Evolutionary conservation across 1,284 basidiomycete genomes (phyloP), one percentile per base, ranked within the genome.

Genomic region (Ceratobasidium sp.): DNA sequence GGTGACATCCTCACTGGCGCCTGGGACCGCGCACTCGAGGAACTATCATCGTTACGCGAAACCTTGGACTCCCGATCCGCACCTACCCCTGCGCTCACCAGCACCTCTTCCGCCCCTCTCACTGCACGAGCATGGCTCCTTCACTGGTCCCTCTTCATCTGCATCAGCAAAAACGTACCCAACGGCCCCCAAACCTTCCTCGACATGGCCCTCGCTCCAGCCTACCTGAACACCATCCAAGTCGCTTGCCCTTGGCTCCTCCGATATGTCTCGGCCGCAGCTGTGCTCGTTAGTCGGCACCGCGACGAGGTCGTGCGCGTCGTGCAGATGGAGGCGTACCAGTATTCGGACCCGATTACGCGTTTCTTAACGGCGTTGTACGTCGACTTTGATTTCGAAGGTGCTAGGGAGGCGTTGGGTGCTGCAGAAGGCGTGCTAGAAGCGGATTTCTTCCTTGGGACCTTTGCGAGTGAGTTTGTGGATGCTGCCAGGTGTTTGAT

Each of bases 131-230:
- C 96, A 67, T 99, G 97, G 97, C 90, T 98, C 78, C 91, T 96
- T 16, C 98, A 99, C 87, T 99, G 97, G 97, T 95, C 94, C 20
- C 91, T 99, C 70, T 99, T 99, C 85, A 96, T 99, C 80, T 99
- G 97, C 87, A 99, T 97, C 89, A 98, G 98, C 88, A 96, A 98
- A 85, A 74, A 74, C 48, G 71, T 74, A 50, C 92, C 92, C 0
- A 90, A 96, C 81, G 96, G 96, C 41, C 92, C 97, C 57, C 94
- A 94, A n/a, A 91, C 95, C 54, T 91, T 99, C 77, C 93, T 99
- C 81, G 98, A 99, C 83, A 95, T 96, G 33, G 99, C 98, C 92
- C 92, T 99, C 82, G 90, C 94, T 27, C 96, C 96, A 1, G 94
- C 95, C 2, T 99, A 99, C 88, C 93, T 99, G 84, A 98, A 98